These are phyloP conservation scores for Daldinia vernicosa DNA, from an alignment of 495 filamentous ascomycete genomes.

Conservation along the genomic window DNA sequence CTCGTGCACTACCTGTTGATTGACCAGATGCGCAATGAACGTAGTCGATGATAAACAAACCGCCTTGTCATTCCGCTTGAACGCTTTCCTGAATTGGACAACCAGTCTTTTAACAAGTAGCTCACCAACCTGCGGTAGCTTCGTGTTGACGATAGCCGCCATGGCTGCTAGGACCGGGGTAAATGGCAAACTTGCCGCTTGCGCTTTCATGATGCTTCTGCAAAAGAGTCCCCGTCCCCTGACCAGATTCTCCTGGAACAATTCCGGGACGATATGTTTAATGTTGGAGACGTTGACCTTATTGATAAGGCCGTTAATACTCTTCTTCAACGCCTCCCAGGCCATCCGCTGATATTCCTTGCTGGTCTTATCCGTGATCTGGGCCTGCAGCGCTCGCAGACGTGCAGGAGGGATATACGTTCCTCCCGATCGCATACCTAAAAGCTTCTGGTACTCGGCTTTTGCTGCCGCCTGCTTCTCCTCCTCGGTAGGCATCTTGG, in stretches of 20 bases:
- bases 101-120: conserved; percentile 85
- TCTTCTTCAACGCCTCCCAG: conserved; percentile 99
- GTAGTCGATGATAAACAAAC: conserved; percentile 90
- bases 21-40: conserved; percentile 94
- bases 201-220: conserved; percentile 95
- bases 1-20: conserved; percentile 94
- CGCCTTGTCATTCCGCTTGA: conserved; percentile 95
- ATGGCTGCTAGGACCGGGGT: conserved; percentile 94
- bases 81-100: conserved; percentile 93
- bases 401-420: conserved; percentile 95
- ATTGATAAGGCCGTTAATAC: conserved; percentile 97
- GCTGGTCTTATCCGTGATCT: conserved; percentile 93
- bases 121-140: conserved; percentile 93
- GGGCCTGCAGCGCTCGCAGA: conserved; percentile 89
- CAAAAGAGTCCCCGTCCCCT: conserved; percentile 92
- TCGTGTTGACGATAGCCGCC: conserved; percentile 97
- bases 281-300: conserved; percentile 98
- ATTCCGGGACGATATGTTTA: conserved; percentile 93
- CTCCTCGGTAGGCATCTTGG: conserved; percentile 72
- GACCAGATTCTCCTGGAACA: conserved; percentile 93
- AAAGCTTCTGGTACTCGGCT: conserved; percentile 88
- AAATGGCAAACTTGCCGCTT: conserved; percentile 95
- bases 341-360: conserved; percentile 99
- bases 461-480: conserved; percentile 83
- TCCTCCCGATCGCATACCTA: conserved; percentile 90